Base-by-base conservation (phyloP, 176 grass and related monocot species). In the Juncus inflexus region DNA sequence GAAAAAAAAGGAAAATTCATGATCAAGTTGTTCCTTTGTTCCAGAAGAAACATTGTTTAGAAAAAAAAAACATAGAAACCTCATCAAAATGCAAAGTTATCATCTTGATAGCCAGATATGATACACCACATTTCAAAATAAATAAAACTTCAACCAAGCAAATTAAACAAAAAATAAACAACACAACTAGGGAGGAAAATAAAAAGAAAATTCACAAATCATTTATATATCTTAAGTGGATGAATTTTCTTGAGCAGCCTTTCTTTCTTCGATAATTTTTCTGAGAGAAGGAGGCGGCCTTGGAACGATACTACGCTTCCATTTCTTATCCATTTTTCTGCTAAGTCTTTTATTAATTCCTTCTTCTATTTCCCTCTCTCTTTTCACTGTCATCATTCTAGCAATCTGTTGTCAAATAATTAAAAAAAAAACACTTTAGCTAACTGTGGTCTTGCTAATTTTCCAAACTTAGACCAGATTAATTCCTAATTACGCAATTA, bases 291-390 rank as follows among this genome's bases (percentile, higher is more conserved):
- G 95, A 15, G 95, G 89, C 58, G 95, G 95, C 54, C 89, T 80
- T 9, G 91, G 85, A 42, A 87, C 85, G 62, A 94, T 94, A 50
- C 83, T 84, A 65, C 66, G 83, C 62, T 99, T 99, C 89, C 95
- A 99, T 99, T 99, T 86, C 83, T 77, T 90, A 76, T 90, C 89
- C 69, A 94, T 85, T 73, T 99, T 90, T 79, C 95, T 90, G 16
- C 88, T 92, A 45, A 84, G 61, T 84, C 95, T 94, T 76, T 99
- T 94, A 72, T 84, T 84, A 60, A 99, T 99, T 73, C 89, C 86
- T 79, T 94, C 80, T 83, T 90, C 85, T 28, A 94, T 75, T 67
- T 94, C 95, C 62, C 95, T 67, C 66, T 94, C 95, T 86, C 86
- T 92, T 79, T 92, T 90, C 62, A 94, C 95, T n/a, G 86, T 94